These are phyloP conservation scores for Stemphylium beticola DNA, from an alignment of 2,329 filamentous ascomycete species.

Conservation along the genomic window DNA sequence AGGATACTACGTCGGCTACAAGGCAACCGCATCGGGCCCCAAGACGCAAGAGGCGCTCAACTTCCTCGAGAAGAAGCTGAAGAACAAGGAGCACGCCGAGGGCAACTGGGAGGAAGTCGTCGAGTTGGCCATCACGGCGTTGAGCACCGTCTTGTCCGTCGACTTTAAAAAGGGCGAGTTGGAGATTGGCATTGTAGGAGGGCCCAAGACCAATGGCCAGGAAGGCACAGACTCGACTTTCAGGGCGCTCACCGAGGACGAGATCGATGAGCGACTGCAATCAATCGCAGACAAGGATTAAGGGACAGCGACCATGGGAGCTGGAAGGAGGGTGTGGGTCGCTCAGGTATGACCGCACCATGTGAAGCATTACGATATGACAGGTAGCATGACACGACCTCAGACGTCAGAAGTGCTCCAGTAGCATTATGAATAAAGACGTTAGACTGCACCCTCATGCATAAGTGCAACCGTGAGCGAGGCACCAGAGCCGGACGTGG, in stretches of 20 bases:
- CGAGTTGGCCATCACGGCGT: slow-evolving; percentile 90
- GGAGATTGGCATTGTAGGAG: slow-evolving; percentile 96
- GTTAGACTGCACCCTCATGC: slow-evolving; percentile 40
- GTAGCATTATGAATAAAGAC: slow-evolving; percentile 40
- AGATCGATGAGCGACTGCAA: slow-evolving; percentile 98
- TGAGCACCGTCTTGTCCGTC: slow-evolving; percentile 96
- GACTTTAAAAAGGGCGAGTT: slow-evolving; percentile 99
- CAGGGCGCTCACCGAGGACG: slow-evolving; percentile 89
- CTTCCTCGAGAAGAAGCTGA: slow-evolving; percentile 98
- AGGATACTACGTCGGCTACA: slow-evolving; percentile 98
- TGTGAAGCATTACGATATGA: slow-evolving; percentile 32
- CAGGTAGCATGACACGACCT: slow-evolving; percentile 35
- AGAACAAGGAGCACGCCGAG: slow-evolving; percentile 95
- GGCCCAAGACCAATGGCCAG: slow-evolving; percentile 79
- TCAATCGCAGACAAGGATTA: slow-evolving; percentile 99
- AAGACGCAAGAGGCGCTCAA: slow-evolving; percentile 99
- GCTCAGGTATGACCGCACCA: slow-evolving; percentile 32
- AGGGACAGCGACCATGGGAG: slow-evolving; percentile 42
- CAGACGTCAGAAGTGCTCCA: slow-evolving; percentile 36
- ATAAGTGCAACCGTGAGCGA: slow-evolving; percentile 42
- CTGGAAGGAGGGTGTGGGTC: slow-evolving; percentile 28
- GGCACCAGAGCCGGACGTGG: slow-evolving; percentile 23
- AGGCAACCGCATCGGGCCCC: slow-evolving; percentile 93
- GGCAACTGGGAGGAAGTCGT: slow-evolving; percentile 97
- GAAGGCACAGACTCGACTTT: slow-evolving; percentile 82